Conservation (phyloP, 139 green algal genomes). For the Nannochloris sp. region DNA sequence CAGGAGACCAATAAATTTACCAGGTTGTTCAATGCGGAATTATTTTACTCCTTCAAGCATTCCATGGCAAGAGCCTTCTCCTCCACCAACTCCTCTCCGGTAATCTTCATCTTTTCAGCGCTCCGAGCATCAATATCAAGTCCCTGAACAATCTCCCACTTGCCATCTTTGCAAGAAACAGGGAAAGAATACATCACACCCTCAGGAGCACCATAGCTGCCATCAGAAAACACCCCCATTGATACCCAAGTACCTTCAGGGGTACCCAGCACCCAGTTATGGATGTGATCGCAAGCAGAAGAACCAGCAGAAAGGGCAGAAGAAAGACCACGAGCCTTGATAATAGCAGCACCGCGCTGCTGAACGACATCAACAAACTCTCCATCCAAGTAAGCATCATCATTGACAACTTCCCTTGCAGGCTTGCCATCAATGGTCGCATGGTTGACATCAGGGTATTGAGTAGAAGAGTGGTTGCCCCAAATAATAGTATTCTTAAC, state of each 20-base stretch:
- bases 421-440: constrained; percentile 67
- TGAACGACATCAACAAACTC: constrained; percentile 88
- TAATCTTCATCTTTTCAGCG: constrained; percentile 64
- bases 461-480: constrained; percentile 92
- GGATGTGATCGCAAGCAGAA: constrained; percentile 86
- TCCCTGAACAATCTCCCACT: constrained; percentile 83
- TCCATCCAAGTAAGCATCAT: constrained; percentile 71
- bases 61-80: constrained; percentile 59
- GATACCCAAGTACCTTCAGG: constrained; percentile 55
- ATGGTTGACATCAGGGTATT: constrained; percentile 94
- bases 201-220: constrained; percentile 65
- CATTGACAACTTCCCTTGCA: constrained; percentile 52
- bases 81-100: constrained; percentile 79
- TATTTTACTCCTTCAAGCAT: constrained; percentile 40
- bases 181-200: constrained; percentile 85
- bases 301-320: constrained; percentile 81
- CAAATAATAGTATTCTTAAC: constrained; percentile 96
- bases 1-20: too few species aligned
- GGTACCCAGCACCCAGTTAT: constrained; percentile 84
- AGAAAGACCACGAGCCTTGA: constrained; percentile 80
- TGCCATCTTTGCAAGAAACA: constrained; percentile 73
- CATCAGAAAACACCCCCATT: constrained; percentile 88
- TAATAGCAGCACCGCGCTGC: constrained; percentile 89
- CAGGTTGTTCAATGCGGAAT: too few species aligned
- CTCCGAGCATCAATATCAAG: constrained; percentile 67